A percentile compares a stretch with the other conserved stretches of the same genome.
Evolutionary conservation across 345 rosid genomes (phyloP).

Genomic region (Garcia nutans): DNA sequence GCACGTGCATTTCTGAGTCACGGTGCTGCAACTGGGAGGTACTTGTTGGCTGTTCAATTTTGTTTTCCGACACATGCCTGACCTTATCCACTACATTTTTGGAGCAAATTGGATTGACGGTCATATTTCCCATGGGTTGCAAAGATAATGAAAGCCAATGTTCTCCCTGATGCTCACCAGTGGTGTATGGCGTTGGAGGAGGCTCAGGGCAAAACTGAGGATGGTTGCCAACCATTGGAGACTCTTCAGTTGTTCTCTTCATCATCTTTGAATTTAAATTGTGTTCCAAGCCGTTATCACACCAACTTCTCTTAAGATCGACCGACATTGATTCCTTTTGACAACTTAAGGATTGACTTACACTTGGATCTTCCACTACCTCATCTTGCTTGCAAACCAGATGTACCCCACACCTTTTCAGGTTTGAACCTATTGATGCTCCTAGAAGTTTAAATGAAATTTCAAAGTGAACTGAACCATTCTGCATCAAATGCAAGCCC

Average conservation of each 20-base stretch:
- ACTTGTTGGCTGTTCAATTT: not conserved
- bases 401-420: slow-evolving; percentile 5
- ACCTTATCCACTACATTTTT: not conserved
- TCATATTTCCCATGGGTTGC: not conserved
- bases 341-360: not conserved
- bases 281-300: slow-evolving; percentile 6
- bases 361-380: not conserved
- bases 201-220: not conserved
- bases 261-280: not conserved
- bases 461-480: not conserved
- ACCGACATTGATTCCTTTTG: not conserved
- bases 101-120: not conserved
- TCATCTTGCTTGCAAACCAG: slow-evolving; percentile 5
- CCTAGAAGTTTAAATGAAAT: slow-evolving; percentile 10
- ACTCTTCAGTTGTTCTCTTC: slow-evolving; percentile 7
- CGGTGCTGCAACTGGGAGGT: not conserved
- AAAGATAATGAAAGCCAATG: slow-evolving; percentile 2
- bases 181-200: not conserved
- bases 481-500: slow-evolving; percentile 4
- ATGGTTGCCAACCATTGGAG: not conserved
- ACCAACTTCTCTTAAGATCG: slow-evolving; percentile 11
- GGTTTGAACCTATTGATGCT: not conserved
- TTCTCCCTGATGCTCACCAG: not conserved
- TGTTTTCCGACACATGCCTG: not conserved
- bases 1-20: not conserved